Percentiles rank a stretch among this genome's conserved stretches.
phyloP scores from a whole-genome alignment of 352 stramenopile genomes.

The Lagenidium giganteum region DNA sequence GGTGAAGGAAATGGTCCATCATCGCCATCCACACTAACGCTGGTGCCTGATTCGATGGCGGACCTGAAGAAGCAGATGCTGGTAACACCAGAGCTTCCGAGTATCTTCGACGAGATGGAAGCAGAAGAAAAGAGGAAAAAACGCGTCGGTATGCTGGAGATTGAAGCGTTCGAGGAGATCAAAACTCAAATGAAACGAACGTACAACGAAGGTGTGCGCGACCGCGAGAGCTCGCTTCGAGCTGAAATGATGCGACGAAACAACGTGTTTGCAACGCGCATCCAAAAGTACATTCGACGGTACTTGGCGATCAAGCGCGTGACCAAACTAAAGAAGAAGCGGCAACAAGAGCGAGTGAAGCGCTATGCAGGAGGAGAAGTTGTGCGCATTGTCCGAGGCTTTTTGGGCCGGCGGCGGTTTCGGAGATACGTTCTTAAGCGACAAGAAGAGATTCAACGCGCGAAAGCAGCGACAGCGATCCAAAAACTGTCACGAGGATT shows the following conservation, averaged over 20 bases:
- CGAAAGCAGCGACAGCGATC: slow-evolving; percentile 34
- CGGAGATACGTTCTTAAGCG: slow-evolving; percentile 14
- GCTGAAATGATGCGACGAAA: slow-evolving; percentile 41
- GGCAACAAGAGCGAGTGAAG: slow-evolving; percentile 36
- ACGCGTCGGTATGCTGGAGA: slow-evolving; percentile 26
- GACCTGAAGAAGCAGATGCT: slow-evolving; percentile 30
- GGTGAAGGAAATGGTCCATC: too few species aligned
- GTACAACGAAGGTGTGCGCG: slow-evolving; percentile 33
- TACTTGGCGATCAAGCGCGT: slow-evolving; percentile 40
- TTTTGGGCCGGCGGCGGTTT: slow-evolving; percentile 53
- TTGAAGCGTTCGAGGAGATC: slow-evolving; percentile 44
- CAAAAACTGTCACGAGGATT: slow-evolving; percentile 72
- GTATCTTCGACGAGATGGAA: slow-evolving; percentile 76
- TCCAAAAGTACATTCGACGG: slow-evolving; percentile 54
- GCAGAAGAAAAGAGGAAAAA: slow-evolving; percentile 50
- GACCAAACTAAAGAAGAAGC: slow-evolving; percentile 20
- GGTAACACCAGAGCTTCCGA: slow-evolving; percentile 44
- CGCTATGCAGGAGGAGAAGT: slow-evolving; percentile 55
- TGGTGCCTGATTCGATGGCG: too few species aligned
- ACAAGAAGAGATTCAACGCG: slow-evolving; percentile 12
- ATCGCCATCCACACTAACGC: too few species aligned
- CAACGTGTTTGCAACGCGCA: slow-evolving; percentile 33
- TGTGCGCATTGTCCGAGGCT: slow-evolving; percentile 52
- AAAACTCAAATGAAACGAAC: slow-evolving; percentile 40
- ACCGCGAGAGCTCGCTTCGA: slow-evolving; percentile 45